Evolutionary conservation across 257 asterid species (phyloP).

Genomic region (Solanum pinnatisectum): DNA sequence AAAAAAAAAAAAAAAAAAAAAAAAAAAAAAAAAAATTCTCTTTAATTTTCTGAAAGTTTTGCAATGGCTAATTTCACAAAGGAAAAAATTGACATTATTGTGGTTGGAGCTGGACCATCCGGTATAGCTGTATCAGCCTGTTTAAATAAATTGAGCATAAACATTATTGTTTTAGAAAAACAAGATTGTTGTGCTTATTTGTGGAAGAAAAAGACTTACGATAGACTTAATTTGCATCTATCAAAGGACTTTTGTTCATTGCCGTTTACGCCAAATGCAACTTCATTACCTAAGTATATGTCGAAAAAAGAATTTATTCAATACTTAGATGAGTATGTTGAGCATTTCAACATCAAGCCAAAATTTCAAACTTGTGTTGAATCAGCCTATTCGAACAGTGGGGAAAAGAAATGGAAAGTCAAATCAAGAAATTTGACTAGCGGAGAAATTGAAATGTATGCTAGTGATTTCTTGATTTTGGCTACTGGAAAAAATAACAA

Average conservation of each 20-base stretch:
- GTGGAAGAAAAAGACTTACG: neutral
- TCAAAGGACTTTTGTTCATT: constrained; percentile 17
- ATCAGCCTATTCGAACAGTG: constrained; percentile 7
- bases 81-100: constrained; percentile 19
- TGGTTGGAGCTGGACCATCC: constrained; percentile 49
- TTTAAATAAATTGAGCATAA: constrained; percentile 10
- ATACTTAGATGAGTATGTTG: constrained; percentile 28
- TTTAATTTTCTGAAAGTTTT: neutral
- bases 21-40: too few species aligned
- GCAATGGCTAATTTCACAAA: neutral
- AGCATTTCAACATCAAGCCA: constrained; percentile 13
- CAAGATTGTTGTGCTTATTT: constrained; percentile 45
- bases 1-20: too few species aligned
- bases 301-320: constrained; percentile 21
- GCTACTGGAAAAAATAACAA: constrained; percentile 43
- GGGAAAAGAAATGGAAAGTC: constrained; percentile 16
- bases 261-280: constrained; percentile 37
- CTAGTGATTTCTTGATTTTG: constrained; percentile 28
- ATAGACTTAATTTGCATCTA: too few species aligned
- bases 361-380: constrained; percentile 3
- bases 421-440: neutral
- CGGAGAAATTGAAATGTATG: constrained; percentile 5
- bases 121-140: constrained; percentile 49
- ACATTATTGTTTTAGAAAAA: constrained; percentile 15
- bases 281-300: constrained; percentile 22